Evolutionary conservation across 2,329 filamentous ascomycete genomes (phyloP), one percentile per base, ranked within the genome.

Genomic region (Colletotrichum lupini): DNA sequence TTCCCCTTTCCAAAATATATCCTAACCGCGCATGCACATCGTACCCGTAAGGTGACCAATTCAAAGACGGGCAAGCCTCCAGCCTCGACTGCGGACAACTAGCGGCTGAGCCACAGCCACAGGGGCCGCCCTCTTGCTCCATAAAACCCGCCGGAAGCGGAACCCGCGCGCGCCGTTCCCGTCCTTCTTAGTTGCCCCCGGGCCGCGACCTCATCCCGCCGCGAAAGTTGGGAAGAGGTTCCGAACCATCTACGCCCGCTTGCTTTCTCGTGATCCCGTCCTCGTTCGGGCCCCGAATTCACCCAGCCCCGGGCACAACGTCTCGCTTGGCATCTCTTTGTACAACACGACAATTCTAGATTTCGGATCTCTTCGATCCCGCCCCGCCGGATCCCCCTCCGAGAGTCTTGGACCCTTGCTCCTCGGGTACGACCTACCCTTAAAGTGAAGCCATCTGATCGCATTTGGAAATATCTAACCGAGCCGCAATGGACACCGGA

Each of bases 101-200:
- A 42, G 37, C 14, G 37, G 37, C 35, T 6, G 35, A 16, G 14
- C 11, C 16, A 61, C 46, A 28, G 35, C 68, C 37, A 28, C 56
- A 65, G 37, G 67, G 28, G 22, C 30, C 42, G 37, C 14, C 5
- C 37, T 16, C 16, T 6, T 49, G 42, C 16, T 49, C 42, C 42
- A 49, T 49, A 64, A 26, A 35, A 30, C 16, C 19, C 55, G 59
- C 53, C 55, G 53, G 14, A n/a, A 30, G 22, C 66, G 66, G 70
- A 37, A 19, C 24, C 70, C 70, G 70, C 59, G 70, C 67, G 32
- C 70, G 32, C 59, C 70, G 67, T 59, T n/a, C 12, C 60, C 55
- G 63, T 67, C 32, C 57, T 61, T 71, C 68, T 67, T 57, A 62
- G 55, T 61, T 53, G 37, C 62, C 63, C 64, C 61, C 57, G 57